Percentiles rank a stretch among this genome's conserved stretches.
phyloP scores from a whole-genome alignment of 192 early-diverging fungal species.

The Mortierella alpina region DNA sequence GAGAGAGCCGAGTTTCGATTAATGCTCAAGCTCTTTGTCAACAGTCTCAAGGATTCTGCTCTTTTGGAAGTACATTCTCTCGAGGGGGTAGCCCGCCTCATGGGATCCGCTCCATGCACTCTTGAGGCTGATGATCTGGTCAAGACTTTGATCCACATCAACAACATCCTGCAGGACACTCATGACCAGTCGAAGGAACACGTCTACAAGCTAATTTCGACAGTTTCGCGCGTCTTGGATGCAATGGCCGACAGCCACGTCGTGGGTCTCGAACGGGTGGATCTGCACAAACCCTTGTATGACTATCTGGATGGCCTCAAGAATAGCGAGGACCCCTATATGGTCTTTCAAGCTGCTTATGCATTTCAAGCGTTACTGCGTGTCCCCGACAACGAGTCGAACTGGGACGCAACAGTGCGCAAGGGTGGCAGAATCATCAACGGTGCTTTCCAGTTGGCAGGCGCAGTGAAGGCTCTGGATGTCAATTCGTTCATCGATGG shows the following conservation, averaged over 20 bases:
- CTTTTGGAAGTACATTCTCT: not conserved
- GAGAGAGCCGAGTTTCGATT: not conserved
- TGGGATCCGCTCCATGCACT: not conserved
- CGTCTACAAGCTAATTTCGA: not conserved
- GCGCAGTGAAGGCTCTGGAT: slow-evolving; percentile 1
- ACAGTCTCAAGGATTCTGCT: not conserved
- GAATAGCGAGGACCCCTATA: not conserved
- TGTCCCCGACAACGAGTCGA: slow-evolving; percentile 1
- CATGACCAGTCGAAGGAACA: not conserved
- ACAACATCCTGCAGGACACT: not conserved
- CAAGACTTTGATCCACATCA: slow-evolving; percentile 4
- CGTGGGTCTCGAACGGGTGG: slow-evolving; percentile 1
- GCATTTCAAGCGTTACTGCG: not conserved
- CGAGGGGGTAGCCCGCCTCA: slow-evolving; percentile 3
- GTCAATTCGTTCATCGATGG: not conserved
- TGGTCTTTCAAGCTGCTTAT: not conserved
- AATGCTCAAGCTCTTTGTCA: not conserved
- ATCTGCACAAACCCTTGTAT: slow-evolving; percentile 1
- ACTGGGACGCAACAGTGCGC: not conserved
- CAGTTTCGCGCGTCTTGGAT: slow-evolving; percentile 6
- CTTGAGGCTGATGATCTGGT: slow-evolving; percentile 2
- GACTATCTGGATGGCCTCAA: not conserved
- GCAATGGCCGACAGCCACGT: slow-evolving; percentile 7
- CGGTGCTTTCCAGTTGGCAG: not conserved
- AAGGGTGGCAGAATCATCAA: not conserved